A percentile compares a stretch with the other conserved stretches of the same genome.
Conservation (phyloP, 352 stramenopile genomes). For the Phytophthora boehmeriae region DNA sequence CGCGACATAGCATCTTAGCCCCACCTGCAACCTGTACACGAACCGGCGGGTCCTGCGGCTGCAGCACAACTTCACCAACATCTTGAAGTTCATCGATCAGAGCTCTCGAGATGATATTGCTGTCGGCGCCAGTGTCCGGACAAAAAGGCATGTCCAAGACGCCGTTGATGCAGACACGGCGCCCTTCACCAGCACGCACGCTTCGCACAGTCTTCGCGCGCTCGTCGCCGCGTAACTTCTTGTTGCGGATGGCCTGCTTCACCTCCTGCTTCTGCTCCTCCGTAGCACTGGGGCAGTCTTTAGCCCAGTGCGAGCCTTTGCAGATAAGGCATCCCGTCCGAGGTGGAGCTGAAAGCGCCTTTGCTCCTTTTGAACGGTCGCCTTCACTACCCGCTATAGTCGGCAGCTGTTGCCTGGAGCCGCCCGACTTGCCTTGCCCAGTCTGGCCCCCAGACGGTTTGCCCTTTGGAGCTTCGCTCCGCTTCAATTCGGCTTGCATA, state of each 20-base stretch:
- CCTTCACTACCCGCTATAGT: too few species aligned
- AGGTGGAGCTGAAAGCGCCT: neutral
- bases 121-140: neutral
- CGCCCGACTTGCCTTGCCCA: too few species aligned
- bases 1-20: neutral
- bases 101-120: neutral
- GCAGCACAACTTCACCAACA: neutral
- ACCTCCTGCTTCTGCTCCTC: slow-evolving; percentile 12
- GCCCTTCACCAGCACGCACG: neutral
- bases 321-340: slow-evolving; percentile 17
- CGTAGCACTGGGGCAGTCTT: slow-evolving; percentile 13
- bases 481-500: slow-evolving; percentile 10
- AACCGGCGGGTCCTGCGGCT: neutral
- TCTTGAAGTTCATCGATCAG: neutral
- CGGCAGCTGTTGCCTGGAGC: too few species aligned
- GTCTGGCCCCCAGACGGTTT: neutral
- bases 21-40: slow-evolving; percentile 3
- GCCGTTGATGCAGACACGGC: neutral
- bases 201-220: neutral
- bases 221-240: neutral
- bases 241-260: neutral
- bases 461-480: neutral
- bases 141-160: neutral
- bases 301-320: slow-evolving; percentile 24
- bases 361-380: neutral